These are phyloP conservation scores for Fistulinella cinereoalba DNA, from an alignment of 1,284 basidiomycete genomes.

Conservation along the genomic window DNA sequence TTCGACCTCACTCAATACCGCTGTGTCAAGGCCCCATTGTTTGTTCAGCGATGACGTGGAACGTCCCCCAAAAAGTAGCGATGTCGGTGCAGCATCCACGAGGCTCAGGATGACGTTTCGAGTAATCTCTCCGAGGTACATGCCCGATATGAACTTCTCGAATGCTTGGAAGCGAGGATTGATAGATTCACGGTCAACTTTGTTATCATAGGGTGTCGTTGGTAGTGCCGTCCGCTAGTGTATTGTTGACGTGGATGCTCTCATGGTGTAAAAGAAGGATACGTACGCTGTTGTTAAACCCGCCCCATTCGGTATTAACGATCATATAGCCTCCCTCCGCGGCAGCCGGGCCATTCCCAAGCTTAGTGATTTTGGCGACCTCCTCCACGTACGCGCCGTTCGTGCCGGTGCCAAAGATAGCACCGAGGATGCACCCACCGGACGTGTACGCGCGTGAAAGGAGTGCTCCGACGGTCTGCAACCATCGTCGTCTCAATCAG, in stretches of 20 bases:
- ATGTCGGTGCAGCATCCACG: slow-evolving; percentile 72
- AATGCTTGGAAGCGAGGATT: slow-evolving; percentile 93
- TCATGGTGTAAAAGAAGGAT: background rate
- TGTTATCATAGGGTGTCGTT: slow-evolving; percentile 90
- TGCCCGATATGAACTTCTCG: slow-evolving; percentile 98
- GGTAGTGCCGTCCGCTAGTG: slow-evolving; percentile 79
- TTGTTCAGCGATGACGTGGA: slow-evolving; percentile 73
- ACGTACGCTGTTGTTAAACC: slow-evolving; percentile 84
- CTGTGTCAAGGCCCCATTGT: slow-evolving; percentile 93
- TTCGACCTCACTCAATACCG: slow-evolving; percentile 88
- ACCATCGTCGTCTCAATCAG: slow-evolving; percentile 6
- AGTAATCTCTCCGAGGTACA: slow-evolving; percentile 96
- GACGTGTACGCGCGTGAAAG: slow-evolving; percentile 90
- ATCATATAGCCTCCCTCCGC: slow-evolving; percentile 80
- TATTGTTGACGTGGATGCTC: slow-evolving; percentile 2
- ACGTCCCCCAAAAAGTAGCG: slow-evolving; percentile 79
- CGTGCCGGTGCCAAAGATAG: slow-evolving; percentile 97
- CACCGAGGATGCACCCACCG: slow-evolving; percentile 86
- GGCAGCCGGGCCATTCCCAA: slow-evolving; percentile 59
- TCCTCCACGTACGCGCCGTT: slow-evolving; percentile 97
- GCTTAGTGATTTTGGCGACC: slow-evolving; percentile 80
- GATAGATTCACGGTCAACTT: slow-evolving; percentile 90
- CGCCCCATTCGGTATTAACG: slow-evolving; percentile 98
- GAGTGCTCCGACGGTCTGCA: slow-evolving; percentile 89
- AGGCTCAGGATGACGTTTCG: slow-evolving; percentile 85